Conservation (phyloP, 129 eudicot genomes). For the Flaveria bidentis region DNA sequence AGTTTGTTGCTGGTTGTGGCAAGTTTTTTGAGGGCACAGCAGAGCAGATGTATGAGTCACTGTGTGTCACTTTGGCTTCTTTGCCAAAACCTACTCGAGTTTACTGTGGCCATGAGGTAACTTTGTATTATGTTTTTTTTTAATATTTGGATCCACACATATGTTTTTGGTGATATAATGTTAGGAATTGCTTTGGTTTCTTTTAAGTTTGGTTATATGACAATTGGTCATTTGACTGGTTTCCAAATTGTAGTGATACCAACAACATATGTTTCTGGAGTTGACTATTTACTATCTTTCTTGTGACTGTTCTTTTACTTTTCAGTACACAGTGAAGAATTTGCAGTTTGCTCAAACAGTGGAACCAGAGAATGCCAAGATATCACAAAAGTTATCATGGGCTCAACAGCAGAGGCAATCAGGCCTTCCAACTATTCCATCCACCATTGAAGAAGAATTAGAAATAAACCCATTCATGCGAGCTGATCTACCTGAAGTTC, state of each 20-base stretch:
- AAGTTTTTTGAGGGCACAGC: conserved; percentile 97
- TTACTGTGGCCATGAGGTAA: conserved; percentile 94
- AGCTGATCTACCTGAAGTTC: conserved; percentile 68
- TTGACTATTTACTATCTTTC: background rate
- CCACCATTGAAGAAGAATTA: conserved; percentile 77
- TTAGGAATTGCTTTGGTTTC: background rate
- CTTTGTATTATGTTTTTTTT: background rate
- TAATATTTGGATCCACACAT: conserved; percentile 1
- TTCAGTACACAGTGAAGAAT: conserved; percentile 93
- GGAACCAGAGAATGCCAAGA: conserved; percentile 82
- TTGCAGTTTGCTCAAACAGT: conserved; percentile 94
- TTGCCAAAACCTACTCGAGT: conserved; percentile 88
- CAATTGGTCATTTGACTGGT: background rate
- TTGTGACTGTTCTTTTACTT: conserved; percentile 4
- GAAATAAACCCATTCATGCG: conserved; percentile 91
- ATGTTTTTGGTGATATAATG: background rate
- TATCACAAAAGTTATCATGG: conserved; percentile 74
- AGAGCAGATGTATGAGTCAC: conserved; percentile 85
- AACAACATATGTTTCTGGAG: background rate
- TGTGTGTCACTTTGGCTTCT: conserved; percentile 78
- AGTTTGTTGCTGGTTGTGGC: conserved; percentile 98
- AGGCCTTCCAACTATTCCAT: conserved; percentile 84
- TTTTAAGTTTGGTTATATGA: background rate
- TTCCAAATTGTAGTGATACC: conserved; percentile 7
- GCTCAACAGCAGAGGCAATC: conserved; percentile 77